phyloP scores from a whole-genome alignment of 768 basidiomycete genomes.

The Pholiota conissans region DNA sequence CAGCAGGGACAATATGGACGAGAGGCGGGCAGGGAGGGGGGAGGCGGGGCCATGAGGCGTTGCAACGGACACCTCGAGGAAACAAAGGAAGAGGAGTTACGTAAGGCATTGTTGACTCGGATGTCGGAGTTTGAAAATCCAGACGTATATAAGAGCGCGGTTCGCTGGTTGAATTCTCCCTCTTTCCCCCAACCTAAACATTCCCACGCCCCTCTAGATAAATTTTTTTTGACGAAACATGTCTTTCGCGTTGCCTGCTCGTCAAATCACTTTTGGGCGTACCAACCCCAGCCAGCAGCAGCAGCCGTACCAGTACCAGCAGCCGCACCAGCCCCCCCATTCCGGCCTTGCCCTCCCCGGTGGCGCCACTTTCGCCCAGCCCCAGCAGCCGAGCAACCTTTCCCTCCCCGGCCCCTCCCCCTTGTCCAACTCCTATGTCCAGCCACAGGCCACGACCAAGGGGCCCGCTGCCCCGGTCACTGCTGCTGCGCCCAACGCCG shows the following conservation, averaged over 20 bases:
- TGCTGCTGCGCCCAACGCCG: constrained; percentile 35
- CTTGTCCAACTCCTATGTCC: constrained; percentile 56
- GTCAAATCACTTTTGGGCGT: constrained; percentile 77
- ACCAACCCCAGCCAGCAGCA: constrained; percentile 51
- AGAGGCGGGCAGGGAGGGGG: not conserved
- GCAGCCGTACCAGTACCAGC: constrained; percentile 41
- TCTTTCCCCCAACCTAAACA: constrained; percentile 32
- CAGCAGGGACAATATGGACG: not conserved
- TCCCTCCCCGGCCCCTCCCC: constrained; percentile 56
- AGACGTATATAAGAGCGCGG: constrained; percentile 43
- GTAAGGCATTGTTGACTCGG: constrained; percentile 40
- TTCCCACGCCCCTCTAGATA: constrained; percentile 40
- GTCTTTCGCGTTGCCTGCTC: constrained; percentile 73
- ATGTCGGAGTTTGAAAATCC: constrained; percentile 45
- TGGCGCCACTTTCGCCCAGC: constrained; percentile 47
- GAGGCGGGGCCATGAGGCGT: constrained; percentile 2
- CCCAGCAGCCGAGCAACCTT: constrained; percentile 36
- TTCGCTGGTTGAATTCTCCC: constrained; percentile 25
- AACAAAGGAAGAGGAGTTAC: constrained; percentile 41
- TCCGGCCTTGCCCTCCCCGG: constrained; percentile 60
- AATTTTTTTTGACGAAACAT: constrained; percentile 33
- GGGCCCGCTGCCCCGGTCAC: constrained; percentile 23
- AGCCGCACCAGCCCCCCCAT: constrained; percentile 36
- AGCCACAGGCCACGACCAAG: constrained; percentile 31
- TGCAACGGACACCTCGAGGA: constrained; percentile 17